These are phyloP conservation scores for Tilletia walkeri DNA, from an alignment of 1,284 basidiomycete species.

Conservation along the genomic window DNA sequence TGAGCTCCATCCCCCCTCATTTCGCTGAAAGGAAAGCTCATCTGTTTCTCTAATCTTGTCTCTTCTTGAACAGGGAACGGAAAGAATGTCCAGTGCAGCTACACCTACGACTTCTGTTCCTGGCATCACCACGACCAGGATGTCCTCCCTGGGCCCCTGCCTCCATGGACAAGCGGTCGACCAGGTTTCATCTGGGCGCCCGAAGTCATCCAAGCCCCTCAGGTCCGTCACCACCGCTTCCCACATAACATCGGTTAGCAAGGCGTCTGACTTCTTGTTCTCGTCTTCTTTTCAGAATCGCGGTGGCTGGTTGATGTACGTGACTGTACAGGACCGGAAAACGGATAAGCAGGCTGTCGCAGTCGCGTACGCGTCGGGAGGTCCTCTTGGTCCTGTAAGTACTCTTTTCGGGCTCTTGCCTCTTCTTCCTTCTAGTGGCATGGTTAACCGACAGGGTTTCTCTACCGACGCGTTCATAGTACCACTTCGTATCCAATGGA, in stretches of 20 bases:
- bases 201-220: conserved; percentile 38
- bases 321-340: conserved; percentile 32
- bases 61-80: conserved; percentile 26
- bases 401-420: too few relatives aligned
- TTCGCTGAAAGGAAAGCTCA: neutral
- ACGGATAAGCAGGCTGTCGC: conserved; percentile 39
- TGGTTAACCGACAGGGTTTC: too few relatives aligned
- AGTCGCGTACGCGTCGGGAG: conserved; percentile 35
- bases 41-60: neutral
- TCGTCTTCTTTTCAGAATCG: neutral
- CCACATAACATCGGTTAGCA: conserved; percentile 13
- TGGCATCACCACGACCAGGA: conserved; percentile 38
- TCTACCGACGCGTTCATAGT: conserved; percentile 13
- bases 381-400: conserved; percentile 30
- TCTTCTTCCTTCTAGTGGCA: too few relatives aligned
- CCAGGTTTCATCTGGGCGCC: conserved; percentile 41
- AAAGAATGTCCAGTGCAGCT: conserved; percentile 39
- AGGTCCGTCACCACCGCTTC: conserved; percentile 18
- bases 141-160: conserved; percentile 36
- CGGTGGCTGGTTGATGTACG: conserved; percentile 39
- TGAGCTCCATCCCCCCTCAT: neutral
- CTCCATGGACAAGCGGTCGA: conserved; percentile 28
- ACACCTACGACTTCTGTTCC: conserved; percentile 36
- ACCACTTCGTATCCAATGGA: conserved; percentile 33
- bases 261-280: neutral